Base-by-base conservation (phyloP, 441 rosid genomes). In the Cnidoscolus chayamansa region DNA sequence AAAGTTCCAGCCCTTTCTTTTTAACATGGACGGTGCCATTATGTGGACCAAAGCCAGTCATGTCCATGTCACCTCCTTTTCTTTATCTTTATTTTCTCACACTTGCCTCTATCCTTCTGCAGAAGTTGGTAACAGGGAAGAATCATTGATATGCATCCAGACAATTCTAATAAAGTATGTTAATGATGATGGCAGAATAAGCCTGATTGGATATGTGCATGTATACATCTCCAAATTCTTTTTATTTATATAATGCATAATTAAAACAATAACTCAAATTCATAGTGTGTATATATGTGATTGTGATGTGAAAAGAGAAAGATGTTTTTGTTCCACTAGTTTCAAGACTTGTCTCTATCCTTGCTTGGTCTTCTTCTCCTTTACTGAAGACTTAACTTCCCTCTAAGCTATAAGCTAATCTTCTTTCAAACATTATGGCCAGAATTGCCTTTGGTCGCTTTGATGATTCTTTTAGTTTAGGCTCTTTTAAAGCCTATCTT, bases 401-500 rank as follows among this genome's bases (percentile, higher is more conserved):
- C 6, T 17, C 19, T 30, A 31, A 45, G 50, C 32, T 55, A 2
- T 35, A 35, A 35, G 37, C 37, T 35, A 25, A 50, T 35, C 13
- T 55, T 37, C 8, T 11, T 37, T 60, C n/a, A 53, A 70, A 71
- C 19, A 89, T 35, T 35, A 35, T 89, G 97, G 89, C 87, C 7
- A 77, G 83, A 48, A 80, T 89, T 51, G 94, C 94, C 35, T 91
- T 91, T 30, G 97, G 98, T 74, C 85, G 94, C 12, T 89, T 89
- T 37, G 93, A 82, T 71, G 97, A 93, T 79, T 84, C 97, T 2
- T 93, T 91, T 76, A 88, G 97, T 73, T 72, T 88, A 64, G 91
- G 85, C 60, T 86, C 98, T 59, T 61, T 93, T 65, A 91, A 82
- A 75, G 94, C 97, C 59, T 89, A 93, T 73, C 87, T 93, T 5